Percentiles rank a stretch among this genome's conserved stretches.
phyloP scores from a whole-genome alignment of 371 early-diverging fungal genomes.

The Mucor sp. region DNA sequence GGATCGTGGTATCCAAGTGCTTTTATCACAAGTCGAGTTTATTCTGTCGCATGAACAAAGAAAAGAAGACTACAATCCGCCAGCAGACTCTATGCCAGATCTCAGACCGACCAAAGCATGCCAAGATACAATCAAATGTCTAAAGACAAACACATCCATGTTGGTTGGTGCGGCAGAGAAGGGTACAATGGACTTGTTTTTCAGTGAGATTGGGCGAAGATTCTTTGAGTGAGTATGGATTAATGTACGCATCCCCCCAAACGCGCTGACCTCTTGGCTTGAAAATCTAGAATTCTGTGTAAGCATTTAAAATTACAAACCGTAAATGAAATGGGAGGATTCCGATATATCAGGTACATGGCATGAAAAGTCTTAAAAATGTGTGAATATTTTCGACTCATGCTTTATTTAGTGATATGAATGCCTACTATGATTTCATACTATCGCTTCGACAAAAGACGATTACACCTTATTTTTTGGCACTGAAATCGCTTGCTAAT shows the following conservation, averaged over 20 bases:
- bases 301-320: slow-evolving; percentile 82
- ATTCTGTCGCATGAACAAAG: slow-evolving; percentile 68
- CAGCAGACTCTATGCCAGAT: slow-evolving; percentile 45
- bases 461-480: slow-evolving; percentile 78
- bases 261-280: neutral
- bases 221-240: slow-evolving; percentile 73
- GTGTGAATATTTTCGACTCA: neutral
- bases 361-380: neutral
- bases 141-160: slow-evolving; percentile 76
- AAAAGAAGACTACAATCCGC: slow-evolving; percentile 72
- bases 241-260: neutral
- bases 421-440: slow-evolving; percentile 73
- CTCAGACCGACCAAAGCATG: slow-evolving; percentile 74
- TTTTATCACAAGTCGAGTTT: slow-evolving; percentile 77
- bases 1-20: slow-evolving; percentile 82
- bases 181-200: slow-evolving; percentile 87
- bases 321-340: slow-evolving; percentile 80
- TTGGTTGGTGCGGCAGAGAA: slow-evolving; percentile 80
- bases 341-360: slow-evolving; percentile 72
- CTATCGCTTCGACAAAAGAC: slow-evolving; percentile 67
- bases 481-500: slow-evolving; percentile 91
- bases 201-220: slow-evolving; percentile 84
- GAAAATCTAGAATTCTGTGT: slow-evolving; percentile 54
- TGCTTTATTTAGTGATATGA: slow-evolving; percentile 72
- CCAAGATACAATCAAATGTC: slow-evolving; percentile 73